Evolutionary conservation across 208 protist species (phyloP).

Genomic region (Leishmania lainsoni): DNA sequence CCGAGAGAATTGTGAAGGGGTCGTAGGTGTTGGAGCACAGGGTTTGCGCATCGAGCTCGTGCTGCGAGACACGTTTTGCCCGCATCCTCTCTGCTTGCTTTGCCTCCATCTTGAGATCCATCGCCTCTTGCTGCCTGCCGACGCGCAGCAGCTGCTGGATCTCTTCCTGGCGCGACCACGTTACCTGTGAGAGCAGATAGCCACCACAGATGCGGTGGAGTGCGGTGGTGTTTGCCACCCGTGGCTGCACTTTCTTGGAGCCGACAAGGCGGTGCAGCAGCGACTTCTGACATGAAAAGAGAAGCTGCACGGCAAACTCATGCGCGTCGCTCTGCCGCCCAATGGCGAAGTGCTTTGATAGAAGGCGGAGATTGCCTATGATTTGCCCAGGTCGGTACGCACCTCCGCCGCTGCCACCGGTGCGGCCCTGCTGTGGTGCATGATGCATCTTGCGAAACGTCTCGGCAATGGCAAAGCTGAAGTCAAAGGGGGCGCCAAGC

Average conservation of each 20-base stretch:
- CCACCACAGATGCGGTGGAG: conserved; percentile 82
- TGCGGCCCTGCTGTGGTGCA: neutral
- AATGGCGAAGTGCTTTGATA: conserved; percentile 78
- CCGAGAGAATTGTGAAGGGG: conserved; percentile 77
- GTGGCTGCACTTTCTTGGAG: conserved; percentile 61
- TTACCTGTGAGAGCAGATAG: conserved; percentile 85
- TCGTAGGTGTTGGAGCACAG: conserved; percentile 89
- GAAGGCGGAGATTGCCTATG: conserved; percentile 56
- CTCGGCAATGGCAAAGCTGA: conserved; percentile 81
- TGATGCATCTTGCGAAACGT: conserved; percentile 71
- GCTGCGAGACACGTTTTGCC: conserved; percentile 5
- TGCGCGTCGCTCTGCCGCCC: conserved; percentile 92
- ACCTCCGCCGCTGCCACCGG: conserved; percentile 21
- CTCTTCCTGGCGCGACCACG: conserved; percentile 80
- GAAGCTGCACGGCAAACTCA: conserved; percentile 87
- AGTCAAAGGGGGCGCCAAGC: conserved; percentile 77
- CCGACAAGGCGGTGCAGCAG: conserved; percentile 80
- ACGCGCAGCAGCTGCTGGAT: conserved; percentile 65
- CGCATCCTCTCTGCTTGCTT: conserved; percentile 18
- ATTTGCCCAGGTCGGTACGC: conserved; percentile 64
- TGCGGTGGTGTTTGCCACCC: conserved; percentile 73
- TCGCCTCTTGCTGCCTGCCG: conserved; percentile 76
- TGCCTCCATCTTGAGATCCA: conserved; percentile 68
- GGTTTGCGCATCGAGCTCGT: conserved; percentile 25
- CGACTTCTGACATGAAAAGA: conserved; percentile 78